phyloP scores from a whole-genome alignment of 371 early-diverging fungal genomes.

The Spraguea lophii region DNA sequence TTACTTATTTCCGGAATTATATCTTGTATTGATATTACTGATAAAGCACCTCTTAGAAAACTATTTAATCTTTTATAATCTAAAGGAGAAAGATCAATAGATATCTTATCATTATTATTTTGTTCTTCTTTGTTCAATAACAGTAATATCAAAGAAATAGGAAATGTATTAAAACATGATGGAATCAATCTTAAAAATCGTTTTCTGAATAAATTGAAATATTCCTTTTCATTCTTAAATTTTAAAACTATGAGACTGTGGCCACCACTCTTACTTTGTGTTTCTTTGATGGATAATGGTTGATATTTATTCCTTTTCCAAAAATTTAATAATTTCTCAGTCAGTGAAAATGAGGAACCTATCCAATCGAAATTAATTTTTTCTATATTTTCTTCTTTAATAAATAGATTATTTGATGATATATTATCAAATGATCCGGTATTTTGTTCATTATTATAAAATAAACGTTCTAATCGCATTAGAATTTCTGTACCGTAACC shows the following conservation, averaged over 20 bases:
- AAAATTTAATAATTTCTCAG: constrained; percentile 66
- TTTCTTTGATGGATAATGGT: constrained; percentile 84
- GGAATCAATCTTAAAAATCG: too few relatives aligned
- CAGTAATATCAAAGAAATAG: too few relatives aligned
- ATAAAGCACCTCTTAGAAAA: too few relatives aligned
- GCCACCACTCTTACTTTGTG: constrained; percentile 86
- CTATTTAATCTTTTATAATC: too few relatives aligned
- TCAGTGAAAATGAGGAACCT: constrained; percentile 84
- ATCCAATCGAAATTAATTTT: constrained; percentile 61
- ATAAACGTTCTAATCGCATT: constrained; percentile 57
- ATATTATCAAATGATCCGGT: constrained; percentile 45
- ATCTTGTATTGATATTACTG: too few relatives aligned
- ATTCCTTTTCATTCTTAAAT: too few relatives aligned
- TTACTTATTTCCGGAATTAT: too few relatives aligned
- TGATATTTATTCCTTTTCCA: constrained; percentile 73
- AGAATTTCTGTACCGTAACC: constrained; percentile 78
- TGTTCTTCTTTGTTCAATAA: too few relatives aligned
- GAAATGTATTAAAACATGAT: too few relatives aligned
- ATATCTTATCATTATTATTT: too few relatives aligned
- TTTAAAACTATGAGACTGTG: constrained; percentile 82
- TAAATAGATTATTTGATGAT: not conserved
- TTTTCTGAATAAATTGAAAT: too few relatives aligned
- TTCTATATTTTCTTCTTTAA: constrained; percentile 43
- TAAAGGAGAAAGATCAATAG: too few relatives aligned
- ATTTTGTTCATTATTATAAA: constrained; percentile 57